Evolutionary conservation across 768 basidiomycete species (phyloP), one percentile per base, ranked within the genome.

Genomic region (Jaapia argillacea): DNA sequence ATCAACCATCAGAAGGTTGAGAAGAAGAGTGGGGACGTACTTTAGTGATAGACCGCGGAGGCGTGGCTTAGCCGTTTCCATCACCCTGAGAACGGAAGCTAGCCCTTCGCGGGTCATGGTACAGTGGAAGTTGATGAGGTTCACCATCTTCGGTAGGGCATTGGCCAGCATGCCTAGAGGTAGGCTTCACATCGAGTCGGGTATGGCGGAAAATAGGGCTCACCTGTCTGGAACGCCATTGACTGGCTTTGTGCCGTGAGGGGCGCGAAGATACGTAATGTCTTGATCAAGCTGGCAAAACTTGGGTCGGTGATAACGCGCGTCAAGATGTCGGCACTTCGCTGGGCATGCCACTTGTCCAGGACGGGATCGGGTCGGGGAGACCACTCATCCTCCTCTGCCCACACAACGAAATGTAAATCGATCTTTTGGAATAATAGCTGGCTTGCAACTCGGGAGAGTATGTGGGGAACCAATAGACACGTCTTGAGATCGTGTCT

Each of bases 291-390:
- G 40, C 65, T 61, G 0, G 81, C 78, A 48, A 84, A 85, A 3
- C 64, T 54, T 0, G 67, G 53, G 52, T 85, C 79, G 12, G 74
- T 67, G 38, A 84, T 76, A 44, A 85, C 72, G 25, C 77, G 67
- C 0, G 78, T 79, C 27, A 86, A 65, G 44, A 85, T 79, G 49
- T 84, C 83, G 3, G 81, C 82, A 47, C 72, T 82, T 14, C 80
- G 72, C 47, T 76, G 79, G 0, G 75, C 74, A 55, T 79, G 74
- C 50, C 72, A 66, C 13, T 61, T 63, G 39, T 78, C 71, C 5
- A 67, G 60, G 27, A 71, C 65, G 40, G 56, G 54, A 7, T 50
- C 54, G 36, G 49, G 50, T 3, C 51, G 60, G 14, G 45, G 33
- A 27, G 46, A 51, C 47, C 33, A 20, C 24, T 59, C 58, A 24